phyloP scores from a whole-genome alignment of 2,329 filamentous ascomycete genomes.

The Exophiala oligosperma region DNA sequence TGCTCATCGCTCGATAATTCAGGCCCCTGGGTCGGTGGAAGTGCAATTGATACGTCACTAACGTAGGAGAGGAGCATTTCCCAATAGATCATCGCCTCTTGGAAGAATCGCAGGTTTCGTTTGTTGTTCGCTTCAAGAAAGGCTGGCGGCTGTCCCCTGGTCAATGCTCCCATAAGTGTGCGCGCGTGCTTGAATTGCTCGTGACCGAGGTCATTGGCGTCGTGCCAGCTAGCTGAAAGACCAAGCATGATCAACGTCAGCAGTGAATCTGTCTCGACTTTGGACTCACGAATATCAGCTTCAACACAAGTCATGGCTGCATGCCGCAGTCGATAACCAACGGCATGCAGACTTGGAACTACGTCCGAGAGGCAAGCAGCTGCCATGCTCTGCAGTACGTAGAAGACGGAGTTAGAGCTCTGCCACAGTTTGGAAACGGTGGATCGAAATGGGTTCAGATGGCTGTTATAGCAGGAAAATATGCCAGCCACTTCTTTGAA shows the following conservation, averaged over 20 bases:
- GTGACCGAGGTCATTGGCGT: slow-evolving; percentile 53
- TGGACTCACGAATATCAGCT: slow-evolving; percentile 31
- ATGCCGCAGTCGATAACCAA: slow-evolving; percentile 53
- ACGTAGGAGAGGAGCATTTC: slow-evolving; percentile 61
- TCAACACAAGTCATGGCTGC: slow-evolving; percentile 39
- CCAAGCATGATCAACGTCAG: slow-evolving; percentile 61
- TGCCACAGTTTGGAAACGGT: slow-evolving; percentile 60
- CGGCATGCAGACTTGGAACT: slow-evolving; percentile 54
- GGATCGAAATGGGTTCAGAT: slow-evolving; percentile 61
- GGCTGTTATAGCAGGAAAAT: slow-evolving; percentile 65
- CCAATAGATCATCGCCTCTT: slow-evolving; percentile 59
- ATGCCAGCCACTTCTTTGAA: slow-evolving; percentile 63
- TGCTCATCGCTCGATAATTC: slow-evolving; percentile 34
- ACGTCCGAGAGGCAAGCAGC: slow-evolving; percentile 61
- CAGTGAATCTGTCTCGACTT: slow-evolving; percentile 49
- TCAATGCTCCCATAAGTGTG: slow-evolving; percentile 24
- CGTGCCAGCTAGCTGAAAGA: slow-evolving; percentile 61
- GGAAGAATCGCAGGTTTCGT: slow-evolving; percentile 50
- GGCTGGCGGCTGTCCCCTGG: neutral
- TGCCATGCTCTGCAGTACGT: slow-evolving; percentile 65
- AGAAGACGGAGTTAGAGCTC: slow-evolving; percentile 59
- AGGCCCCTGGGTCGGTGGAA: slow-evolving; percentile 20
- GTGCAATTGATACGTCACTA: slow-evolving; percentile 22
- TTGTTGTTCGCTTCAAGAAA: slow-evolving; percentile 3
- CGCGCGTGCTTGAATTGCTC: slow-evolving; percentile 3